Conservation (phyloP, 345 rosid genomes). For the Mangifera indica region DNA sequence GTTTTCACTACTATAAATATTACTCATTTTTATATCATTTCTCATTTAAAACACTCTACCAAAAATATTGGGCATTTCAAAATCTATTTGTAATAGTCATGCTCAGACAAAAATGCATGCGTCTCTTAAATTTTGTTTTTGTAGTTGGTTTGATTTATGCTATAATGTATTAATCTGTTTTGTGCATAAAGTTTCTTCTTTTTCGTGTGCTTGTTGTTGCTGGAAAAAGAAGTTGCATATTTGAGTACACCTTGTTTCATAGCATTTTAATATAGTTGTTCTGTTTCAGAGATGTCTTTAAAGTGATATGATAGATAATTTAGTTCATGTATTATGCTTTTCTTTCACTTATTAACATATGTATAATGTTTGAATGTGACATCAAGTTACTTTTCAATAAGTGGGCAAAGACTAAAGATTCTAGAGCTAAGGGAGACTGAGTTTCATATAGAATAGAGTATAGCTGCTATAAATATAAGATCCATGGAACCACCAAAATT, state of each 20-base stretch:
- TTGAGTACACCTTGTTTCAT: background rate
- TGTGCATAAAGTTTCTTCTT: background rate
- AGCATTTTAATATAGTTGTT: background rate
- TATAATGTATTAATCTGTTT: background rate
- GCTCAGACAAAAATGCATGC: too few relatives aligned
- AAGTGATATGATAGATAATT: too few relatives aligned
- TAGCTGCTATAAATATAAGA: background rate
- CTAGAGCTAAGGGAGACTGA: background rate
- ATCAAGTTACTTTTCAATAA: background rate
- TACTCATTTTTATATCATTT: too few relatives aligned
- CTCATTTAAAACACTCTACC: too few relatives aligned
- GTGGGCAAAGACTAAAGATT: background rate
- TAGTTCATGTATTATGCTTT: background rate
- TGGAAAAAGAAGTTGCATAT: background rate
- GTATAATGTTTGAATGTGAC: background rate
- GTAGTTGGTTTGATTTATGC: background rate
- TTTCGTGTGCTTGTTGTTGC: slow-evolving; percentile 3
- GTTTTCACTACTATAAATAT: too few relatives aligned
- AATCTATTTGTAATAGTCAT: background rate
- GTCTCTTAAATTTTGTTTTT: background rate
- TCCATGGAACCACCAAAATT: background rate
- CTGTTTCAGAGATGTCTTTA: background rate
- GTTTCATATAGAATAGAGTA: background rate
- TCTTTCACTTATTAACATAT: background rate
- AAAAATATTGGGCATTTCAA: too few relatives aligned